Evolutionary conservation across 73 alveolate species (phyloP), one percentile per base, ranked within the genome.

Genomic region (Effrenium voratum): DNA sequence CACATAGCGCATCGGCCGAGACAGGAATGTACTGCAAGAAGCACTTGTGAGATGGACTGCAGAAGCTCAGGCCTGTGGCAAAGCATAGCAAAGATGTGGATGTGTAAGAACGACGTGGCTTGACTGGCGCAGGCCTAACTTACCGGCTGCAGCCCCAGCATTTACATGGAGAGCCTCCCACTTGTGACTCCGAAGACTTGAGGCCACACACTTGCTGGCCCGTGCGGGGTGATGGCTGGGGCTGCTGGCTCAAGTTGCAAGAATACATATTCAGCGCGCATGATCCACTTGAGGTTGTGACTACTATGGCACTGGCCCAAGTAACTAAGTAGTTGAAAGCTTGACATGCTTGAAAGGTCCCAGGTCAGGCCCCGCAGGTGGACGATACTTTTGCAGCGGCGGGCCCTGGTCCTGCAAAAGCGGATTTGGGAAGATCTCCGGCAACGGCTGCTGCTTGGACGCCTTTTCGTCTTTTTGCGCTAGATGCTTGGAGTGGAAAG

Each of bases 121-220:
- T 49, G 85, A n/a, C 57, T 6, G 38, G 85, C 57, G 52, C 85
- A 41, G 5, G 43, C 34, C 16, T 60, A 32, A 60, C 5, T 60
- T 38, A 24, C 30, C 36, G 16, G 38, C 16, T 32, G 38, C 75
- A 12, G 16, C 75, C 16, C 40, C 4, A 34, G 1, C 30, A 15
- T 12, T 13, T 24, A 70, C 24, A 41, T 66, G 43, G 43, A 3
- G 13, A 30, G 44, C 24, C 44, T 22, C 8, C 34, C 24, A 10
- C 43, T 24, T 63, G 6, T 38, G 15, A 5, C 76, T 63, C 41
- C 30, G 76, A 38, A 70, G 2, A 8, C 44, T 36, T 5, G 44
- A 44, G 88, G 88, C 5, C 66, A 4, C 66, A 77, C 5, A 77
- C 66, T 26, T 77, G 88, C n/a, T 77, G 88, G 88, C 88, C 88